A percentile compares a stretch with the other conserved stretches of the same genome.
phyloP scores from a whole-genome alignment of 257 asterid genomes.

The Fraxinus excelsior region DNA sequence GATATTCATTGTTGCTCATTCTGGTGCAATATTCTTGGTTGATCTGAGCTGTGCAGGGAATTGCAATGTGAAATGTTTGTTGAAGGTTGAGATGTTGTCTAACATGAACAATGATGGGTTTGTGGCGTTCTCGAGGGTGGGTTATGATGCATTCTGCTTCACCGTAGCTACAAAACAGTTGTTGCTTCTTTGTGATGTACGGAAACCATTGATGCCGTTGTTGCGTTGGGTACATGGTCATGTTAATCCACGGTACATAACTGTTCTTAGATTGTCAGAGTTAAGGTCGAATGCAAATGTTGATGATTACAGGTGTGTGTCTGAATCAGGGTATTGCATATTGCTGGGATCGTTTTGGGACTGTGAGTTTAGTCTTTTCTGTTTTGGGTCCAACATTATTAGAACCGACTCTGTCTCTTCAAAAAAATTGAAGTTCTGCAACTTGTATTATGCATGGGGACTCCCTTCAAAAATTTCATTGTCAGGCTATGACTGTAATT shows the following conservation, averaged over 20 bases:
- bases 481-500: constrained; percentile 49
- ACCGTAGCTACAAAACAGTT: constrained; percentile 46
- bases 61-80: constrained; percentile 43
- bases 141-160: constrained; percentile 52
- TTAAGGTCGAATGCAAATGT: constrained; percentile 51
- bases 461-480: constrained; percentile 47
- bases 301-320: constrained; percentile 49
- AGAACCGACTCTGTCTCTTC: constrained; percentile 30
- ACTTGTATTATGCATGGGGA: constrained; percentile 63
- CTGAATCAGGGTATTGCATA: constrained; percentile 75
- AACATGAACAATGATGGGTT: constrained; percentile 49
- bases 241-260: constrained; percentile 52
- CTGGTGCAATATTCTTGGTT: constrained; percentile 55
- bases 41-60: constrained; percentile 49
- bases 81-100: constrained; percentile 57
- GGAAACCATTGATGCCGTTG: constrained; percentile 55
- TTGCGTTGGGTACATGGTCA: constrained; percentile 67
- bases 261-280: constrained; percentile 56
- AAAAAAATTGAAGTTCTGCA: constrained; percentile 46
- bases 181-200: constrained; percentile 72
- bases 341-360: constrained; percentile 88
- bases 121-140: constrained; percentile 54
- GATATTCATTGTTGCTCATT: constrained; percentile 56
- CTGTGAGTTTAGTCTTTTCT: constrained; percentile 56
- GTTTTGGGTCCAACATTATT: constrained; percentile 58